These are phyloP conservation scores for Thraustochytrium sp. DNA, from an alignment of 352 stramenopile species.

Conservation along the genomic window DNA sequence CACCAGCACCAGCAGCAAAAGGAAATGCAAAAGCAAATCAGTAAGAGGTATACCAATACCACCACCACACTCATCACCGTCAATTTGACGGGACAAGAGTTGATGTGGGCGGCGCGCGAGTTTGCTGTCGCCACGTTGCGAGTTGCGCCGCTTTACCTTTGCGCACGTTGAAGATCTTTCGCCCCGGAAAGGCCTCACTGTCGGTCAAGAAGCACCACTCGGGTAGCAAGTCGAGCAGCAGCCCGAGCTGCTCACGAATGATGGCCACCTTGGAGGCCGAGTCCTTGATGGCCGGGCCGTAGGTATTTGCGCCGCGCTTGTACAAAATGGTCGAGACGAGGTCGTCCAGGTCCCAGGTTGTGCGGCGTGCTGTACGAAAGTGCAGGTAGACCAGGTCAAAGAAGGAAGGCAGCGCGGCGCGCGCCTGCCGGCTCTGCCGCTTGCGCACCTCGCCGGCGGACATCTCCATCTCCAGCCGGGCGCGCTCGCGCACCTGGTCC, in stretches of 20 bases:
- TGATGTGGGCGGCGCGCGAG: no score
- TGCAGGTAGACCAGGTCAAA: constrained; percentile 33
- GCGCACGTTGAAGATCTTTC: constrained; percentile 29
- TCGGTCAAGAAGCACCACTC: constrained; percentile 24
- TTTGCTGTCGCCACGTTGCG: not conserved
- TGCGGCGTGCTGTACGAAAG: constrained; percentile 5
- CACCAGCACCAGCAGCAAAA: no score
- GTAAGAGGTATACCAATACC: no score
- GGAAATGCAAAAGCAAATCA: no score
- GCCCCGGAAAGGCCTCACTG: not conserved
- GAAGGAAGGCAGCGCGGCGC: constrained; percentile 11
- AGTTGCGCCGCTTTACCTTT: not conserved
- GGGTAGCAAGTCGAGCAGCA: constrained; percentile 10
- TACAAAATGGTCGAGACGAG: not conserved
- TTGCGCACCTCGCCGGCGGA: not conserved
- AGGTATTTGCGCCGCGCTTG: not conserved
- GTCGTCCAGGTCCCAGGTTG: not conserved
- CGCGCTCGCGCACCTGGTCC: not conserved
- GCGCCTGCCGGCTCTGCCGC: not conserved
- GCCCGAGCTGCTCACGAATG: constrained; percentile 13
- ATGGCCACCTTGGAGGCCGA: not conserved
- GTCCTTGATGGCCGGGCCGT: not conserved
- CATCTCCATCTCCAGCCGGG: not conserved
- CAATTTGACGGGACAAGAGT: no score
- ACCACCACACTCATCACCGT: no score